Conservation (phyloP, 2,329 filamentous ascomycete species). For the Xylaria arbuscula region DNA sequence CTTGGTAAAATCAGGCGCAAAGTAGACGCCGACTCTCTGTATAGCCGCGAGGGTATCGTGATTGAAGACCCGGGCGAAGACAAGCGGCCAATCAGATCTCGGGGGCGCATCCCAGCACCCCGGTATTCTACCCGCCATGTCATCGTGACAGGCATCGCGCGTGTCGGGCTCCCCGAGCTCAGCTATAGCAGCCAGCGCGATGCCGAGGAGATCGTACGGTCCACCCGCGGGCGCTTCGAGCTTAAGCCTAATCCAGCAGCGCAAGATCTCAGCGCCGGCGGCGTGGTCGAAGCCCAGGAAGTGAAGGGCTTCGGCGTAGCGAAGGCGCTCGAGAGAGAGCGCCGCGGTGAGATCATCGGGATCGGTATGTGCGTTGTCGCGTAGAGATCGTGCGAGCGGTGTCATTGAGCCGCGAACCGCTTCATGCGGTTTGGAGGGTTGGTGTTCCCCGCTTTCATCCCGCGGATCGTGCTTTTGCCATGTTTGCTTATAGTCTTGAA, state of each 20-base stretch:
- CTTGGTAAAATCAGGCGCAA: slow-evolving; percentile 20
- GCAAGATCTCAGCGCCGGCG: slow-evolving; percentile 22
- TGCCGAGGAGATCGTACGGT: slow-evolving; percentile 27
- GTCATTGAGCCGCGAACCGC: not conserved
- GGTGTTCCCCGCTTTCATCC: not conserved
- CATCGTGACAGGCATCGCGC: not conserved
- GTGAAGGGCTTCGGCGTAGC: slow-evolving; percentile 2
- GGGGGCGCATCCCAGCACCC: not conserved
- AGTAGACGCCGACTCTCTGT: slow-evolving; percentile 4
- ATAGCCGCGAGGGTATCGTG: slow-evolving; percentile 10
- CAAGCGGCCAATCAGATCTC: slow-evolving; percentile 20
- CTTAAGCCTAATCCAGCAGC: slow-evolving; percentile 25
- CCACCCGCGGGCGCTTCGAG: slow-evolving; percentile 29
- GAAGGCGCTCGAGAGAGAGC: slow-evolving; percentile 6
- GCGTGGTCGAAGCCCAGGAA: slow-evolving; percentile 25
- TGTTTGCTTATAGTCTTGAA: not conserved
- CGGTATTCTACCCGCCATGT: not conserved
- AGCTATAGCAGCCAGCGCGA: slow-evolving; percentile 29
- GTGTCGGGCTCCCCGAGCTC: slow-evolving; percentile 25
- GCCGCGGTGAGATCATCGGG: not conserved
- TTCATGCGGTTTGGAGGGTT: not conserved
- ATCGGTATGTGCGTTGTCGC: not conserved
- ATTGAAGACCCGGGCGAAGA: slow-evolving; percentile 24
- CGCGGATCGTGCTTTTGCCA: not conserved
- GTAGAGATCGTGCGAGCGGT: too few relatives aligned